Conservation (phyloP, 140 eudicot genomes). For the Senecio squalidus region DNA sequence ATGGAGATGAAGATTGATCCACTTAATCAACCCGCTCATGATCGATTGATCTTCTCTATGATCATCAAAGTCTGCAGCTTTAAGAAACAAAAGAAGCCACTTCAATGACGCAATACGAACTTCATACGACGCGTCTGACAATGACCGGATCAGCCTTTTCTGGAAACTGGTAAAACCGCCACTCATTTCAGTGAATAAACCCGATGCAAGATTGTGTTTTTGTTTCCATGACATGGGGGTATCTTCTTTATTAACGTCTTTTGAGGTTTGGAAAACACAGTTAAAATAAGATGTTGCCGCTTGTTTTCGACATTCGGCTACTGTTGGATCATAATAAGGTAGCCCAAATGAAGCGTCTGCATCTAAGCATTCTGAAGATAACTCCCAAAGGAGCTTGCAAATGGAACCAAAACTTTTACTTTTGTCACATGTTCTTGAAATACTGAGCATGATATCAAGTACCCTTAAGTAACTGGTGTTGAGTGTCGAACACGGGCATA, state of each 20-base stretch:
- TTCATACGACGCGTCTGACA: conserved; percentile 89
- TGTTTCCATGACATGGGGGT: conserved; percentile 12
- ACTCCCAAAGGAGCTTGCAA: conserved; percentile 55
- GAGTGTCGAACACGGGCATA: conserved; percentile 60
- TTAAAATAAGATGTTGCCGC: conserved; percentile 78
- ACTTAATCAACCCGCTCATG: conserved; percentile 29
- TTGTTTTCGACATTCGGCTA: conserved; percentile 77
- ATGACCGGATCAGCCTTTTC: conserved; percentile 40
- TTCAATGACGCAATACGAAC: conserved; percentile 79
- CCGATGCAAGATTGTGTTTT: conserved; percentile 15
- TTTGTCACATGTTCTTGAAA: conserved; percentile 52
- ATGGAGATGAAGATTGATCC: conserved; percentile 59
- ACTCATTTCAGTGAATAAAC: conserved; percentile 23
- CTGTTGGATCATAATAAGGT: conserved; percentile 66
- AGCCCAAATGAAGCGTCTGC: conserved; percentile 37
- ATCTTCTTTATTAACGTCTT: conserved; percentile 49
- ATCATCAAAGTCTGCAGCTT: conserved; percentile 27
- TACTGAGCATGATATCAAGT: conserved; percentile 75
- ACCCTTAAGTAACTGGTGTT: conserved; percentile 53
- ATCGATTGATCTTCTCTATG: conserved; percentile 16
- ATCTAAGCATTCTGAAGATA: conserved; percentile 65
- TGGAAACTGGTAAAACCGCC: conserved; percentile 35
- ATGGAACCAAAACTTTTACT: conserved; percentile 43
- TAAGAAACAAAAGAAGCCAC: conserved; percentile 80
- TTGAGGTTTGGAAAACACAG: conserved; percentile 51